Evolutionary conservation across 129 eudicot genomes (phyloP), one percentile per base, ranked within the genome.

Genomic region (Dittrichia graveolens): DNA sequence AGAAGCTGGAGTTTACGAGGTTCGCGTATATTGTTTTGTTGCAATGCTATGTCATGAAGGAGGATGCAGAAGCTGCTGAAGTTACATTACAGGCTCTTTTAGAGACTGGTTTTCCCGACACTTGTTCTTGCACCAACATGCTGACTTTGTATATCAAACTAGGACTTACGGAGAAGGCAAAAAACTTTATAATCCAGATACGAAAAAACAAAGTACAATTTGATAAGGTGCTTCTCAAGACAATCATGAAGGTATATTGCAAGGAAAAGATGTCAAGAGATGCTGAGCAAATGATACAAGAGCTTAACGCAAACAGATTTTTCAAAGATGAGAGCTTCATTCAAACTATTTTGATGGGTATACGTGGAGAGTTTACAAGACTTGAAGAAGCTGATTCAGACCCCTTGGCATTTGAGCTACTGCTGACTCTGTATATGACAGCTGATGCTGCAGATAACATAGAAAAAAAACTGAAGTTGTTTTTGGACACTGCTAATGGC

Each of bases 31-130:
- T 80, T n/a, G 79, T 94, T 71, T 79, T 90, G 85, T 76, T 94
- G 89, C 79, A 71, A 77, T 90, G 99, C 83, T 75, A 88, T 62
- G 80, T 82, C 37, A 55, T 75, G 83, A 88, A 82, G 85, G 86
- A 69, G 80, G 99, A 94, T 68, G 11, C 74, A 58, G 75, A 85
- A 79, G 83, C 87, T 62, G 97, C 97, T 55, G 96, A 94, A 71
- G 40, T 4, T 77, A 78, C 84, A 9, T 88, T 82, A 54, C 84
- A 75, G 56, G 87, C 88, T 83, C 79, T 94, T 78, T 81, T 89
- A 42, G 81, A 86, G 75, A 86, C 89, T 4, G 97, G 94, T 41
- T 75, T 62, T 73, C 89, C 93, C 7, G 99, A 94, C 60, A 67
- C 81, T 55, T 63, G 47, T 73, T 87, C 89, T 64, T 94, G 99